A percentile compares a stretch with the other conserved stretches of the same genome.
Evolutionary conservation across 2,329 filamentous ascomycete species (phyloP).

Genomic region (Cytospora schulzeri): DNA sequence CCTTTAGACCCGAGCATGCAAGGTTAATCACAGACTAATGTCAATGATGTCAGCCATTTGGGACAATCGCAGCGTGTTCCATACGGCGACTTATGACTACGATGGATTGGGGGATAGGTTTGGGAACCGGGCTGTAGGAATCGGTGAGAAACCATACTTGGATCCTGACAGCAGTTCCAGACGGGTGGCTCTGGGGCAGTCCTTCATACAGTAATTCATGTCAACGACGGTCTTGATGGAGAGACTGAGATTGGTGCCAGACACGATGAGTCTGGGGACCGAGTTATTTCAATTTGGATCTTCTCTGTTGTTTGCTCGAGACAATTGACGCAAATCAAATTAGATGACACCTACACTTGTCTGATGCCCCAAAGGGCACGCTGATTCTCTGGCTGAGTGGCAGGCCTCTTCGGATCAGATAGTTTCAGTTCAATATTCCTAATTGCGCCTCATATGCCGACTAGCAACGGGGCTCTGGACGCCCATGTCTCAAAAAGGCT

Average conservation of each 20-base stretch:
- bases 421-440: not conserved
- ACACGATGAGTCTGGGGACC: not conserved
- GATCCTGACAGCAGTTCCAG: slow-evolving; percentile 53
- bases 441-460: not conserved
- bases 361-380: not conserved
- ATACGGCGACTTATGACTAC: slow-evolving; percentile 62
- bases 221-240: not conserved
- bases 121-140: slow-evolving; percentile 55
- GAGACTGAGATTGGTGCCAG: not conserved
- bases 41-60: slow-evolving; percentile 49
- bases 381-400: not conserved
- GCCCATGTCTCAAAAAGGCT: not conserved
- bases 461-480: not conserved
- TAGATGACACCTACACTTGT: not conserved
- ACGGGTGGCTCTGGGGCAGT: slow-evolving; percentile 38
- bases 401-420: not conserved
- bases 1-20: not conserved
- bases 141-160: slow-evolving; percentile 57
- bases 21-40: not conserved
- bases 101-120: slow-evolving; percentile 52
- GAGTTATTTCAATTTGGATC: no score
- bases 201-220: slow-evolving; percentile 8
- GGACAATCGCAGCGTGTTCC: slow-evolving; percentile 62
- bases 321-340: not conserved
- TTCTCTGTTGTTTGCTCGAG: not conserved